Evolutionary conservation across 2,329 filamentous ascomycete genomes (phyloP).

Genomic region (Colletotrichum theobromicola): DNA sequence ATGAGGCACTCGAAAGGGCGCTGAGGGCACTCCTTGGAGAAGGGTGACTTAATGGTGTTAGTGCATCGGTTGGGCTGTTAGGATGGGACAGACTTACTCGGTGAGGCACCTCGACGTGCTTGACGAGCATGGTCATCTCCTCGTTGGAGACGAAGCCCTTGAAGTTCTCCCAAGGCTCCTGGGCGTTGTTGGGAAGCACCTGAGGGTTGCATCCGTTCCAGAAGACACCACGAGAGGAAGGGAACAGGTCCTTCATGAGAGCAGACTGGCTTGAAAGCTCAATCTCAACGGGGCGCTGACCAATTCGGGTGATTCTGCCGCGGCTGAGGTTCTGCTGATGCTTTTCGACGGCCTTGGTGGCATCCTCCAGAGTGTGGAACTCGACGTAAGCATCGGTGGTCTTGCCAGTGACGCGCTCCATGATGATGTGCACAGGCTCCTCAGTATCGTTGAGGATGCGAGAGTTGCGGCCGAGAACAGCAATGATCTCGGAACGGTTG

Average conservation of each 20-base stretch:
- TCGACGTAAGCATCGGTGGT: slow-evolving; percentile 67
- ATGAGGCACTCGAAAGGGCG: slow-evolving; percentile 70
- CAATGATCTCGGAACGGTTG: slow-evolving; percentile 59
- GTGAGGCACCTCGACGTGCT: slow-evolving; percentile 66
- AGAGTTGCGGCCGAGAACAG: slow-evolving; percentile 63
- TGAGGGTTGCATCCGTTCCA: slow-evolving; percentile 57
- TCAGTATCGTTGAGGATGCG: slow-evolving; percentile 58
- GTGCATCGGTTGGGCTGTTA: background rate
- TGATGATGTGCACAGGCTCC: slow-evolving; percentile 67
- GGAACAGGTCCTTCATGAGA: slow-evolving; percentile 69
- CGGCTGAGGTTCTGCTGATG: slow-evolving; percentile 43
- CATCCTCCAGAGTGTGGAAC: slow-evolving; percentile 58
- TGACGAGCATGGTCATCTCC: slow-evolving; percentile 67
- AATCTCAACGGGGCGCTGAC: slow-evolving; percentile 62
- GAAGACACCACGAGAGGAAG: slow-evolving; percentile 57
- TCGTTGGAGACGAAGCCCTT: slow-evolving; percentile 66
- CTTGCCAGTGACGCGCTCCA: slow-evolving; percentile 67
- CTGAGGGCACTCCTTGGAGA: slow-evolving; percentile 65
- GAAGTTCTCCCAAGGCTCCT: slow-evolving; percentile 57
- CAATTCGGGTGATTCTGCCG: slow-evolving; percentile 55
- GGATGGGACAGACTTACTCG: slow-evolving; percentile 52
- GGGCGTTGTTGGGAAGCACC: slow-evolving; percentile 36
- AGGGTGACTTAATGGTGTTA: slow-evolving; percentile 55
- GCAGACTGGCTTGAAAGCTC: slow-evolving; percentile 59
- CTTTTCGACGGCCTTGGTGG: slow-evolving; percentile 56